Evolutionary conservation across 139 green algal species (phyloP).

Genomic region (Marvania coccoides): DNA sequence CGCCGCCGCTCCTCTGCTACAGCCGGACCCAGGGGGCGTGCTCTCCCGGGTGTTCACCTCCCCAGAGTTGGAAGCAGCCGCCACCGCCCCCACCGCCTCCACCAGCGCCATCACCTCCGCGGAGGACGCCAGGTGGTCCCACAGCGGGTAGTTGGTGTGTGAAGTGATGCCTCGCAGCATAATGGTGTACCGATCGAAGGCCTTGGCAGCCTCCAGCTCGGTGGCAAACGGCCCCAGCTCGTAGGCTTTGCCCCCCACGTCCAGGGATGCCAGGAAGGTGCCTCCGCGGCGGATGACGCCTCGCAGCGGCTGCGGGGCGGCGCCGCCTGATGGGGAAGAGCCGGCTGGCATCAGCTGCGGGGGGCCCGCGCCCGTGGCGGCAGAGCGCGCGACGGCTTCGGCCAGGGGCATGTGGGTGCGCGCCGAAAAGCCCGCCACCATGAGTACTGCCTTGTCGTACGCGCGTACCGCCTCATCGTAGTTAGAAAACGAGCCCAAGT

Average conservation of each 20-base stretch:
- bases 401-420: conserved; percentile 8
- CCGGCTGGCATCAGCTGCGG: background rate
- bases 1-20: too few relatives aligned
- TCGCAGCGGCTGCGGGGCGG: background rate
- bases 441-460: conserved; percentile 21
- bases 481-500: conserved; percentile 15
- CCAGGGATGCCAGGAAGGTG: conserved; percentile 14
- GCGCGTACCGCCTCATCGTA: conserved; percentile 17
- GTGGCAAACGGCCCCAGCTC: conserved; percentile 20
- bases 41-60: too few relatives aligned
- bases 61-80: background rate
- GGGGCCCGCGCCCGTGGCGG: background rate
- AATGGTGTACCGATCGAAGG: conserved; percentile 22
- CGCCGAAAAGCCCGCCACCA: background rate
- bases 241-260: conserved; percentile 9
- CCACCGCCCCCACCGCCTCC: background rate
- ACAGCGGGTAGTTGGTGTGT: background rate
- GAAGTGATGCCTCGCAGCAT: conserved; percentile 9
- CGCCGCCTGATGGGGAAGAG: too few relatives aligned
- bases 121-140: background rate
- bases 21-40: too few relatives aligned
- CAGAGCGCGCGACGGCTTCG: conserved; percentile 9
- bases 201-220: conserved; percentile 10
- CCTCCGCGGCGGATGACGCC: background rate
- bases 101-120: background rate